Evolutionary conservation across 306 rosid species (phyloP).

Genomic region (Citrullus mucosospermus): DNA sequence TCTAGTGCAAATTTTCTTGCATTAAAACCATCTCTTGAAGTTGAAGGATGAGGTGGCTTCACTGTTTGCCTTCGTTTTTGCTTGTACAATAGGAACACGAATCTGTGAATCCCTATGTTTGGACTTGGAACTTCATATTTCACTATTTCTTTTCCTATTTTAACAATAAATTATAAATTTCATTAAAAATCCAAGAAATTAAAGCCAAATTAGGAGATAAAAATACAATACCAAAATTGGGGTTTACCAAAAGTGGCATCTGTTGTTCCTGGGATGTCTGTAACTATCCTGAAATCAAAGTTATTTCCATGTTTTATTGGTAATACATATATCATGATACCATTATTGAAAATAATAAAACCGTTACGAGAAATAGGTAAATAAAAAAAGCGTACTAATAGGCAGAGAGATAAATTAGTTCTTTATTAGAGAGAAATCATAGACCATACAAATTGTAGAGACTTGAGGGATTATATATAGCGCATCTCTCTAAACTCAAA

Average conservation of each 20-base stretch:
- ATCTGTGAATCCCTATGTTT: conserved; percentile 83
- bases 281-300: conserved; percentile 52
- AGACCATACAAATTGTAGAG: no score
- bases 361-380: no score
- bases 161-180: not conserved
- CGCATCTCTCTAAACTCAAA: no score
- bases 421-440: no score
- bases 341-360: no score
- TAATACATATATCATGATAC: no score
- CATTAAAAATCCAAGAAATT: no score
- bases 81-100: conserved; percentile 63
- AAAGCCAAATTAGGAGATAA: not conserved
- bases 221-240: not conserved
- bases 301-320: not conserved
- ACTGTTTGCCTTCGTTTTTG: conserved; percentile 50
- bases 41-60: conserved; percentile 34
- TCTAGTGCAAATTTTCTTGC: conserved; percentile 42
- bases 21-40: conserved; percentile 46
- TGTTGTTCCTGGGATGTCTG: conserved; percentile 94
- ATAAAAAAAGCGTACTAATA: no score
- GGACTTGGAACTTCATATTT: conserved; percentile 72
- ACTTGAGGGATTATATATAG: no score
- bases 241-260: conserved; percentile 58
- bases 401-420: no score
- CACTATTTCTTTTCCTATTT: conserved; percentile 55